phyloP scores from a whole-genome alignment of 805 yeast genomes.

The Saccharomycopsis vini region DNA sequence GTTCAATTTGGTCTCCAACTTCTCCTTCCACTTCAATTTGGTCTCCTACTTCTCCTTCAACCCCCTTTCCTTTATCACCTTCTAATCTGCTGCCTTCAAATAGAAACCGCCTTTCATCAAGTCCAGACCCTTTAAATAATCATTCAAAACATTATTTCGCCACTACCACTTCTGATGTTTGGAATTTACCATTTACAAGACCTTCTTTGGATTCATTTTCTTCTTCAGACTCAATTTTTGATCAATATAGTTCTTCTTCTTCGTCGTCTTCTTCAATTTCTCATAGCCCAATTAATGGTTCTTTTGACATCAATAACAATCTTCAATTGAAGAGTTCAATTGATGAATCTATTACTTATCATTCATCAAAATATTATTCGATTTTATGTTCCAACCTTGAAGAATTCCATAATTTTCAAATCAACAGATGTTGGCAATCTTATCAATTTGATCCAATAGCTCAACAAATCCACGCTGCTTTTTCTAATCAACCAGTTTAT shows the following conservation, averaged over 20 bases:
- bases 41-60: neutral
- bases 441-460: no score
- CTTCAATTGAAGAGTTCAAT: no score
- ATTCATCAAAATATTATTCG: no score
- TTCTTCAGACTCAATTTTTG: neutral
- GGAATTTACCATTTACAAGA: neutral
- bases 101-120: neutral
- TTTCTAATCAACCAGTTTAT: no score
- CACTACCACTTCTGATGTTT: neutral
- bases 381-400: no score
- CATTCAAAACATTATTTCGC: no score
- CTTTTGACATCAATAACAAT: no score
- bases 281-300: neutral
- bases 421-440: no score
- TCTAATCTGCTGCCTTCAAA: neutral
- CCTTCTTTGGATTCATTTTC: neutral
- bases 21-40: neutral
- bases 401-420: no score
- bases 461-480: no score
- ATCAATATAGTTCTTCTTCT: neutral
- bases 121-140: neutral
- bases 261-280: neutral
- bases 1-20: conserved; percentile 1
- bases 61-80: neutral
- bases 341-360: no score